Evolutionary conservation across 495 filamentous ascomycete species (phyloP).

Genomic region (Penicillium riverlandense): DNA sequence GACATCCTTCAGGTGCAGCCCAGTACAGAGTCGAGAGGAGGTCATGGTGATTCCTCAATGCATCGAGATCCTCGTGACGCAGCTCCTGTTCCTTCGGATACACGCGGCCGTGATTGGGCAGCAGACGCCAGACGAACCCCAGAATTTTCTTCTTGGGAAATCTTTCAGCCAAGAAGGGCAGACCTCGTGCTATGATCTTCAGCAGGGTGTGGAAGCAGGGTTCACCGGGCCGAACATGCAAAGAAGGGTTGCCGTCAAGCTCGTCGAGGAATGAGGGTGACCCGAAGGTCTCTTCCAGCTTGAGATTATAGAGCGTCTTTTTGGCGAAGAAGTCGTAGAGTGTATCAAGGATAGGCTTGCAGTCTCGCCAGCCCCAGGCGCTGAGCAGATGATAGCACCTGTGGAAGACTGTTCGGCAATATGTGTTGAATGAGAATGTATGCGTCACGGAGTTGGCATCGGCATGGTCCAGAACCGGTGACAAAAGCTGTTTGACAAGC

Average conservation of each 20-base stretch:
- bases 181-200: conserved; percentile 68
- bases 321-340: conserved; percentile 90
- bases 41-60: conserved; percentile 89
- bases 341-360: conserved; percentile 66
- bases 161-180: conserved; percentile 50
- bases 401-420: conserved; percentile 64
- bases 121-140: conserved; percentile 68
- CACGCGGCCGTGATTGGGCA: conserved; percentile 82
- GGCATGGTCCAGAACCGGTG: conserved; percentile 61
- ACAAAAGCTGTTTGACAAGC: conserved; percentile 57
- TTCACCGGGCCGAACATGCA: conserved; percentile 61
- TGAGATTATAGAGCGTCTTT: conserved; percentile 63
- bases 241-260: conserved; percentile 53
- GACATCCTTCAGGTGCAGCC: conserved; percentile 63
- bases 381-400: conserved; percentile 75
- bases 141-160: conserved; percentile 66
- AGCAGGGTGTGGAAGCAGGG: conserved; percentile 90
- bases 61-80: conserved; percentile 68
- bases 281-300: conserved; percentile 65
- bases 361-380: conserved; percentile 80
- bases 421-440: conserved; percentile 66
- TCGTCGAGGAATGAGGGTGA: conserved; percentile 75
- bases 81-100: conserved; percentile 79
- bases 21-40: conserved; percentile 85
- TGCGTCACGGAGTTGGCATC: conserved; percentile 43